phyloP scores from a whole-genome alignment of 176 grass and related monocot species.

The Cenchrus fungigraminus region DNA sequence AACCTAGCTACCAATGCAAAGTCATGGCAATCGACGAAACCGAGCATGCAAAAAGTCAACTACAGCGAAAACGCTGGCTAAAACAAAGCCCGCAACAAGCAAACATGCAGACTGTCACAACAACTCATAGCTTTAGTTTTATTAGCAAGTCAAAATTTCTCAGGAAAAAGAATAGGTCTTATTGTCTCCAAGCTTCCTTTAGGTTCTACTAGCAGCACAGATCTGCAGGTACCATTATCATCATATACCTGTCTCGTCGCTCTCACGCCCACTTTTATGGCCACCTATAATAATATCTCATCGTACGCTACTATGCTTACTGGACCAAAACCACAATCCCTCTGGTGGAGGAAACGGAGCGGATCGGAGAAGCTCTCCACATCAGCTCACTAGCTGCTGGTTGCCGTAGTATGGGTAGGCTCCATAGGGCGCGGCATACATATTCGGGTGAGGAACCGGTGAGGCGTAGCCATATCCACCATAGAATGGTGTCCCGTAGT shows the following conservation, averaged over 20 bases:
- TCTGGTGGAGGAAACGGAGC: slow-evolving; percentile 37
- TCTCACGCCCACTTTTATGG: slow-evolving; percentile 47
- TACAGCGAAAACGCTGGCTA: background rate
- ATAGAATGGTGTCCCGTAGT: slow-evolving; percentile 71
- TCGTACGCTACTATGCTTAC: slow-evolving; percentile 55
- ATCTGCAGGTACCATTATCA: slow-evolving; percentile 47
- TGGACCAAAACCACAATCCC: slow-evolving; percentile 57
- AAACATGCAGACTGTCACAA: slow-evolving; percentile 2
- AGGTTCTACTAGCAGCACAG: slow-evolving; percentile 53
- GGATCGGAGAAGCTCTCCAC: background rate
- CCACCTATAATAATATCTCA: slow-evolving; percentile 60
- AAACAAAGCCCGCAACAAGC: background rate
- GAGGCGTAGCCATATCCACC: slow-evolving; percentile 66
- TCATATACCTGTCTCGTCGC: slow-evolving; percentile 56
- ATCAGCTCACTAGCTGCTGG: slow-evolving; percentile 80
- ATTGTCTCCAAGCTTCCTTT: slow-evolving; percentile 49
- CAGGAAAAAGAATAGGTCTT: slow-evolving; percentile 50
- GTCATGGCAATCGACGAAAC: background rate
- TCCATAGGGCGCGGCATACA: slow-evolving; percentile 66
- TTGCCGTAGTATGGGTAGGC: slow-evolving; percentile 73
- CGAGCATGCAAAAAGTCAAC: too few relatives aligned
- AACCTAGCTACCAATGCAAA: background rate
- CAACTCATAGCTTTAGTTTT: slow-evolving; percentile 45
- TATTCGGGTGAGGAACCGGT: slow-evolving; percentile 58
- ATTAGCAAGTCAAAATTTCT: slow-evolving; percentile 65